phyloP scores from a whole-genome alignment of 805 yeast genomes.

The Hanseniaspora guilliermondii region DNA sequence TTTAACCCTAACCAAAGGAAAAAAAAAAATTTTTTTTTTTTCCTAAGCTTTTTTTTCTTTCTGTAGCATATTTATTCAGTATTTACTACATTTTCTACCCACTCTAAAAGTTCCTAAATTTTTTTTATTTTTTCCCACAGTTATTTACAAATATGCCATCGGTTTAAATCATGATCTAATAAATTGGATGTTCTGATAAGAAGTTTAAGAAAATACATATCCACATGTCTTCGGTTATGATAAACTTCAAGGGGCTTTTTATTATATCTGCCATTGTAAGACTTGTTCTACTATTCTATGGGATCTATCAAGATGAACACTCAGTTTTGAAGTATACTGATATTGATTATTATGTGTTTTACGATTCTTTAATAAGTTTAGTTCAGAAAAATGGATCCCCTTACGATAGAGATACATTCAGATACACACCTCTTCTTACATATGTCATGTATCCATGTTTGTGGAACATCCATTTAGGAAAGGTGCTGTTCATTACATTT shows the following conservation, averaged over 20 bases:
- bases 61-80: too few relatives aligned
- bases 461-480: slow-evolving; percentile 58
- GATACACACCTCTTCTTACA: slow-evolving; percentile 84
- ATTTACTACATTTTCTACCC: too few relatives aligned
- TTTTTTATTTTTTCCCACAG: too few relatives aligned
- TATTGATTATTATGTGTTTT: slow-evolving; percentile 83
- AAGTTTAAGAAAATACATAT: too few relatives aligned
- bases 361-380: slow-evolving; percentile 68
- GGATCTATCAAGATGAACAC: slow-evolving; percentile 71
- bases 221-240: background rate
- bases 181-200: too few relatives aligned
- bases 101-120: too few relatives aligned
- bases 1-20: too few relatives aligned
- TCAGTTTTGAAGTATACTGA: slow-evolving; percentile 83
- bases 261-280: slow-evolving; percentile 31
- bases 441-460: slow-evolving; percentile 67
- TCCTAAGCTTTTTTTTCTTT: too few relatives aligned
- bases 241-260: slow-evolving; percentile 15
- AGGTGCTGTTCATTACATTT: slow-evolving; percentile 58
- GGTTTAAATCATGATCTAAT: too few relatives aligned
- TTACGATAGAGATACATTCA: slow-evolving; percentile 70
- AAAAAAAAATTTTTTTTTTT: too few relatives aligned
- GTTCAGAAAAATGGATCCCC: slow-evolving; percentile 42
- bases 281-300: slow-evolving; percentile 57
- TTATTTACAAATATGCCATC: too few relatives aligned